Conservation (phyloP, 768 basidiomycete species). For the Pleurotus citrinopileatus region DNA sequence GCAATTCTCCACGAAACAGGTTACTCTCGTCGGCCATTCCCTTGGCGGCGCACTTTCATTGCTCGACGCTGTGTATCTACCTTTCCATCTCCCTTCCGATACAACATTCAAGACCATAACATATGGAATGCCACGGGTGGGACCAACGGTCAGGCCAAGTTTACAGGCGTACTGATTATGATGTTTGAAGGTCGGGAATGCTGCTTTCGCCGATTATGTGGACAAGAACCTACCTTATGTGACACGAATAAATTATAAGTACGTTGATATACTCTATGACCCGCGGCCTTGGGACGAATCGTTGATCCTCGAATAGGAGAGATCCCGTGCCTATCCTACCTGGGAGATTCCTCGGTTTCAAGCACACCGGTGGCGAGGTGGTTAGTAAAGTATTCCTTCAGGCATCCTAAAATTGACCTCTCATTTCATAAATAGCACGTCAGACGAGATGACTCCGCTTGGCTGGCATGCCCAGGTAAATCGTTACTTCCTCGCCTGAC, state of each 20-base stretch:
- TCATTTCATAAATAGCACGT: slow-evolving; percentile 42
- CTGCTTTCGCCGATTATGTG: slow-evolving; percentile 59
- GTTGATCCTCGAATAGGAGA: slow-evolving; percentile 21
- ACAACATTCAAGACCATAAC: slow-evolving; percentile 29
- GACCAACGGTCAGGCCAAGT: slow-evolving; percentile 13
- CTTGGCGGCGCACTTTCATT: slow-evolving; percentile 54
- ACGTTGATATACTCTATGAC: background rate
- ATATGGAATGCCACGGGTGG: slow-evolving; percentile 43
- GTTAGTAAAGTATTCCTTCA: slow-evolving; percentile 15
- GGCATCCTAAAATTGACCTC: background rate
- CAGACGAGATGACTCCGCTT: slow-evolving; percentile 38
- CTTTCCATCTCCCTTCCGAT: slow-evolving; percentile 41
- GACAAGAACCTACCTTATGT: slow-evolving; percentile 41
- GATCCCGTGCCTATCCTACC: slow-evolving; percentile 41
- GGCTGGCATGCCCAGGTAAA: slow-evolving; percentile 55
- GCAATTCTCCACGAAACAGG: slow-evolving; percentile 27
- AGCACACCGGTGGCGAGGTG: slow-evolving; percentile 46
- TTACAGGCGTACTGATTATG: no score
- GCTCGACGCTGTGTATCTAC: slow-evolving; percentile 55
- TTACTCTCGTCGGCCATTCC: slow-evolving; percentile 47
- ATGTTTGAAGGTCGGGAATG: slow-evolving; percentile 59
- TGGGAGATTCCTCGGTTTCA: slow-evolving; percentile 39
- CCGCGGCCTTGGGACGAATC: no score
- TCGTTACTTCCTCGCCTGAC: background rate
- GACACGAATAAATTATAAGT: slow-evolving; percentile 63